phyloP scores from a whole-genome alignment of 2,329 filamentous ascomycete species.

The Tolypocladium paradoxum region DNA sequence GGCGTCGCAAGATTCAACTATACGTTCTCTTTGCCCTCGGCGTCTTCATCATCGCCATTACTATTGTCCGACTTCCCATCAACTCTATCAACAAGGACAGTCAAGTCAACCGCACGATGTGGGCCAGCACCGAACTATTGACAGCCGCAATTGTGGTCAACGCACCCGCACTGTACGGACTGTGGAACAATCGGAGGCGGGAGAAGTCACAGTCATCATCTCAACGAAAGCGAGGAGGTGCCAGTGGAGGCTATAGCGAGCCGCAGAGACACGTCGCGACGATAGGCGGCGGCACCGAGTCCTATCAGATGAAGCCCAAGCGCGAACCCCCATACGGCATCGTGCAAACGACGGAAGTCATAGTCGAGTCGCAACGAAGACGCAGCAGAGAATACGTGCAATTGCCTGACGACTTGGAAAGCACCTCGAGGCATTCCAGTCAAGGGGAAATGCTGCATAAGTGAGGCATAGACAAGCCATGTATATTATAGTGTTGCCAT shows the following conservation, averaged over 20 bases:
- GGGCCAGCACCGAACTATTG: slow-evolving; percentile 26
- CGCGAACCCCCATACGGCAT: background rate
- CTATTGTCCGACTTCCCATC: slow-evolving; percentile 26
- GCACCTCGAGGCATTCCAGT: background rate
- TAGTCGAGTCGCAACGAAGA: background rate
- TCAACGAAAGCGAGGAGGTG: background rate
- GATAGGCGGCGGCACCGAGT: background rate
- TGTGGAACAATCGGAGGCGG: slow-evolving; percentile 17
- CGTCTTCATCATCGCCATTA: slow-evolving; percentile 27
- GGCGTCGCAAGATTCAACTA: slow-evolving; percentile 20
- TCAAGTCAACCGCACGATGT: slow-evolving; percentile 24
- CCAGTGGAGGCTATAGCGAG: no score
- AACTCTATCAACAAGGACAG: slow-evolving; percentile 21
- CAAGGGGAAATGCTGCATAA: background rate
- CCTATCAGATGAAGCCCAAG: background rate
- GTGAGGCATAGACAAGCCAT: background rate
- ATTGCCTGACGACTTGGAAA: background rate
- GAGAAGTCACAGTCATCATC: background rate
- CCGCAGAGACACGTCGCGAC: background rate
- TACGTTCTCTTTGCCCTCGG: slow-evolving; percentile 24
- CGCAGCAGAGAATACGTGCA: background rate
- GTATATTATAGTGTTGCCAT: background rate
- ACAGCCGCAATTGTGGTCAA: slow-evolving; percentile 24
- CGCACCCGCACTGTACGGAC: slow-evolving; percentile 23
- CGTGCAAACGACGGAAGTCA: background rate